Base-by-base conservation (phyloP, 2,329 filamentous ascomycete genomes). In the Purpureocillium lavendulum region DNA sequence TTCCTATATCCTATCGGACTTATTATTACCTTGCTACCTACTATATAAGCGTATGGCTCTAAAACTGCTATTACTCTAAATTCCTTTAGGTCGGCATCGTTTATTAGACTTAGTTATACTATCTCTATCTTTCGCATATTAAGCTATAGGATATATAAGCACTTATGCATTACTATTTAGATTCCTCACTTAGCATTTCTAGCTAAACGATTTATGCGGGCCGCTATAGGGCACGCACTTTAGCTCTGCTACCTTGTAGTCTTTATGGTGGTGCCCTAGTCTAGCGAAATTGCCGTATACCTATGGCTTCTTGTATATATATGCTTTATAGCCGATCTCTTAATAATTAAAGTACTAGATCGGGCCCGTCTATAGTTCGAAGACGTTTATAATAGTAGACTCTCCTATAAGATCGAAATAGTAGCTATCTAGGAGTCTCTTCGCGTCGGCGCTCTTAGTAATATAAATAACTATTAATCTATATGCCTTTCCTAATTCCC, bases 11-110 rank as follows among this genome's bases (percentile, higher is more conserved):
- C n/a, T 9, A n/a, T 30, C 7, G 36, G 40, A 12, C 13, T 29
- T 12, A 12, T 29, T 12, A 29, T 7, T 12, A 29, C 26, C 26
- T 29, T 29, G 7, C 26, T 12, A 12, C 12, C 26, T 7, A 29
- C 12, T 7, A 8, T 29, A 12, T 12, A 12, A 7, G 26, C 26
- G 26, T 29, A 12, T 29, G 26, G 26, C 12, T 29, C 26, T 8
- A 12, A 29, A 8, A 29, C 12, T 6, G 40, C 40, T 35, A 41
- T 31, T 30, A 35, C 40, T 31, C 5, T 35, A 26, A 38, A 38
- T 7, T 29, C 26, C 26, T 29, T 29, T 29, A 29, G 26, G 26
- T 29, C 26, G 8, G 7, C 26, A 12, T 29, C 26, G 26, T 29
- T 29, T 12, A 29, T 29, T 12, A 29, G 26, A 29, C 26, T 29